Conservation (phyloP, 257 asterid species). For the Salvia rosmarinus region DNA sequence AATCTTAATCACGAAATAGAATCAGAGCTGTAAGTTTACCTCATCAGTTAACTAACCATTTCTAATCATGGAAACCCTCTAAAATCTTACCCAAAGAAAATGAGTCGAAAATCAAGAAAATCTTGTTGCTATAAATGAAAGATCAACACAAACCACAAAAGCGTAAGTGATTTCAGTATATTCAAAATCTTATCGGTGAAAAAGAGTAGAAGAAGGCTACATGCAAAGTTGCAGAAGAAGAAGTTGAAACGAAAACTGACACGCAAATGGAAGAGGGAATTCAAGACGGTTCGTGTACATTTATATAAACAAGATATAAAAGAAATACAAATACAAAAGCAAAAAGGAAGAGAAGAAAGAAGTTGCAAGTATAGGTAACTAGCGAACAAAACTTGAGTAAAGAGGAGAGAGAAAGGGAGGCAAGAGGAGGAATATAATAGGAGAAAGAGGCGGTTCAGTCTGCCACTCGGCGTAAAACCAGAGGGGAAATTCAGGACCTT, state of each 20-base stretch:
- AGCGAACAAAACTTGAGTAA: constrained; percentile 18
- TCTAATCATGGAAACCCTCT: neutral
- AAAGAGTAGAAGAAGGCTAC: constrained; percentile 23
- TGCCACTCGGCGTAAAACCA: constrained; percentile 85
- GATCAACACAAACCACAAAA: neutral
- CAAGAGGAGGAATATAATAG: constrained; percentile 89
- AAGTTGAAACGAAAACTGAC: constrained; percentile 26
- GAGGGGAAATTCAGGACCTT: constrained; percentile 47
- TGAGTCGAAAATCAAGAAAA: neutral
- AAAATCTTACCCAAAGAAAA: neutral
- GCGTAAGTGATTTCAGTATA: neutral
- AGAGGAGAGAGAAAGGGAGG: constrained; percentile 36
- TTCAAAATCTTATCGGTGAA: neutral
- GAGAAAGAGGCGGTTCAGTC: constrained; percentile 72
- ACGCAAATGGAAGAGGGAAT: constrained; percentile 30
- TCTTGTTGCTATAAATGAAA: neutral
- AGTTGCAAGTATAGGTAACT: too few species aligned
- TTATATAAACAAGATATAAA: neutral
- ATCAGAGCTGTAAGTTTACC: neutral
- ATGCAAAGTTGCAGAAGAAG: constrained; percentile 46
- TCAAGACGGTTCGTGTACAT: constrained; percentile 27
- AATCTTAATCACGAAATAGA: neutral
- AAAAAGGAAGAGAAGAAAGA: neutral
- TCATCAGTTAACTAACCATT: constrained; percentile 1
- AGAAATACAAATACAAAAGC: too few species aligned